Base-by-base conservation (phyloP, 73 alveolate genomes). In the Paramecium tetraurelia region DNA sequence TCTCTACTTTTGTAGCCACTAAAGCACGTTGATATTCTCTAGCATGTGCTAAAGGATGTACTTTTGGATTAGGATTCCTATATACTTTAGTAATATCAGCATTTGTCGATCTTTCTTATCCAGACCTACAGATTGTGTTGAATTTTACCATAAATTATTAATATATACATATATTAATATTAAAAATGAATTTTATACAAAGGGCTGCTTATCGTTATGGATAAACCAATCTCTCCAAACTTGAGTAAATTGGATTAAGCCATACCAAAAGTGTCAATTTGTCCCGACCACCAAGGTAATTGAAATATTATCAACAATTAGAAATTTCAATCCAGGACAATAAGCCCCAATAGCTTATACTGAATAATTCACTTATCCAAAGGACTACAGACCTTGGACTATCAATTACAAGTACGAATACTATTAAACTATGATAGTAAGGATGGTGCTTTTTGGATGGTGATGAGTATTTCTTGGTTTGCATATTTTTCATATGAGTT, bases 1-100 rank as follows among this genome's bases (percentile, higher is more conserved):
- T 89, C 63, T 89, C 94, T 5, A 89, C 58, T 50, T 89, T 89
- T 46, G 92, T 71, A 14, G 92, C 94, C 12, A 89, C 94, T 68
- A 89, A 44, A 12, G 94, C 94, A 41, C 94, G 76, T 89, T 89
- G 76, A 89, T 89, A 83, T 41, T 89, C 94, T 70, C 94, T 77
- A 24, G 94, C 94, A 41, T 89, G 57, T 71, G 86, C 71, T 46
- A 89, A 72, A 16, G 86, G 87, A 70, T 89, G 94, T 46, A 70
- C 59, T 41, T 77, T 70, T 38, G 94, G 94, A 70, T 89, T 63
- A 11, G 94, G 87, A 46, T 89, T 89, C 46, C 94, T 69, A 38
- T 89, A 71, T 29, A 89, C 94, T 50, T 72, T 89, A 10, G 75
- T 41, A 1, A 89, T 89, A 71, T 89, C 94, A n/a, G 76, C 86